Evolutionary conservation across 441 rosid species (phyloP), one percentile per base, ranked within the genome.

Genomic region (Adansonia gregorii): DNA sequence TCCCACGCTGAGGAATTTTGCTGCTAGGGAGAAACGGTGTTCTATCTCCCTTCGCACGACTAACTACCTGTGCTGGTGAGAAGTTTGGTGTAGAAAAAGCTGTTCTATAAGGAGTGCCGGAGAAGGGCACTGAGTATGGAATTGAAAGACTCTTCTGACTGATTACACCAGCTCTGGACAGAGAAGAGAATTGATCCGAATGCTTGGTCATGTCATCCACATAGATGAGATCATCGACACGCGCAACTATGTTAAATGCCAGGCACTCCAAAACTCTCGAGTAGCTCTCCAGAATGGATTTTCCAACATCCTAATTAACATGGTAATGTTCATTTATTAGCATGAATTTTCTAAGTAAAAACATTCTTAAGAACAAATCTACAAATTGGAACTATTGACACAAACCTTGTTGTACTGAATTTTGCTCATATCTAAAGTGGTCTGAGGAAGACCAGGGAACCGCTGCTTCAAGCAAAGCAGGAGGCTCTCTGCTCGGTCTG

Each of bases 381-480:
- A 35, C 15, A 4, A 69, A 61, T 7, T 35, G 10, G 11, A 54
- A 45, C 9, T 35, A 67, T 73, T 77, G 76, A 20, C 52, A 8
- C 22, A 48, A 78, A 93, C 99, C 98, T 89, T 97, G 89, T 93
- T 94, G 87, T 75, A 91, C 83, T 94, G 99, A 87, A 97, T 94
- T 89, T 97, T 97, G 92, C 93, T 93, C 95, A 92, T 93, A 88
- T 97, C 99, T 78, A 94, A 83, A 74, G 97, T 83, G 45, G 99
- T 94, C 80, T 97, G 99, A 31, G 98, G 97, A 31, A 97, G 97
- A 64, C 98, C 97, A 0, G 98, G 96, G 83, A 94, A 94, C 79
- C 93, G 85, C 79, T 91, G 99, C 89, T 91, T 94, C 83, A 97
- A 81, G 84, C 92, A 90, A 80, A 94, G 85, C 64, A 97, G 83